Conservation (phyloP, 2,329 filamentous ascomycete species). For the Coniella vitis region DNA sequence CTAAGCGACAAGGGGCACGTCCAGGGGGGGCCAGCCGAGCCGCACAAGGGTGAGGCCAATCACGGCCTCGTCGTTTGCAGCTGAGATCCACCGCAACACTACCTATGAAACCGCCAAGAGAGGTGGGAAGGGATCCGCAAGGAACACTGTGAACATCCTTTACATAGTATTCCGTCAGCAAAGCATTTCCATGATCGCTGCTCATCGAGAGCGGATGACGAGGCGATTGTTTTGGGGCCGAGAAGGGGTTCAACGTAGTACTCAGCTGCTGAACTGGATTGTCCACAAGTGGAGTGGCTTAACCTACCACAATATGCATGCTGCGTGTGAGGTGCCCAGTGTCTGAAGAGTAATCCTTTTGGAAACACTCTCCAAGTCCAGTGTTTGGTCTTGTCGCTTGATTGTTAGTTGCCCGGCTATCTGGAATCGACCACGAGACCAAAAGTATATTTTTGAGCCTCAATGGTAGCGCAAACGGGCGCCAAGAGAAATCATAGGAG, state of each 20-base stretch:
- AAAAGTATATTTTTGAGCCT: neutral
- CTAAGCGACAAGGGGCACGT: slow-evolving; percentile 8
- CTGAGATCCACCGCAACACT: slow-evolving; percentile 3
- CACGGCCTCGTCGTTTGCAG: neutral
- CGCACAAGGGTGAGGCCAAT: slow-evolving; percentile 13
- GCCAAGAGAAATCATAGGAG: slow-evolving; percentile 3
- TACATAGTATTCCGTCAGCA: neutral
- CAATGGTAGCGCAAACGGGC: neutral
- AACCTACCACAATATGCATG: neutral
- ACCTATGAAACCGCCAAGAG: slow-evolving; percentile 15
- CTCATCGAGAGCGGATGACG: too few relatives aligned
- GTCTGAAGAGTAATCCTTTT: too few relatives aligned
- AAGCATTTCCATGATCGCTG: neutral
- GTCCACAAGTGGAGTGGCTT: too few relatives aligned
- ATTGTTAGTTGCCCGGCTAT: neutral
- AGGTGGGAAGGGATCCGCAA: slow-evolving; percentile 9
- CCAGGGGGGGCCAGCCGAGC: slow-evolving; percentile 9
- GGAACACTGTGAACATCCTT: neutral
- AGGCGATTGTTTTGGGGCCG: too few relatives aligned
- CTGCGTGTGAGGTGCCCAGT: neutral
- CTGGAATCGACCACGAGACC: neutral
- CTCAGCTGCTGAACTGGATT: too few relatives aligned
- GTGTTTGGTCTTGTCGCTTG: too few relatives aligned
- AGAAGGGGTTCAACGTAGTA: too few relatives aligned
- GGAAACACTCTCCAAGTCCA: too few relatives aligned